Conservation (phyloP, 2,329 filamentous ascomycete genomes). For the Escovopsis weberi region DNA sequence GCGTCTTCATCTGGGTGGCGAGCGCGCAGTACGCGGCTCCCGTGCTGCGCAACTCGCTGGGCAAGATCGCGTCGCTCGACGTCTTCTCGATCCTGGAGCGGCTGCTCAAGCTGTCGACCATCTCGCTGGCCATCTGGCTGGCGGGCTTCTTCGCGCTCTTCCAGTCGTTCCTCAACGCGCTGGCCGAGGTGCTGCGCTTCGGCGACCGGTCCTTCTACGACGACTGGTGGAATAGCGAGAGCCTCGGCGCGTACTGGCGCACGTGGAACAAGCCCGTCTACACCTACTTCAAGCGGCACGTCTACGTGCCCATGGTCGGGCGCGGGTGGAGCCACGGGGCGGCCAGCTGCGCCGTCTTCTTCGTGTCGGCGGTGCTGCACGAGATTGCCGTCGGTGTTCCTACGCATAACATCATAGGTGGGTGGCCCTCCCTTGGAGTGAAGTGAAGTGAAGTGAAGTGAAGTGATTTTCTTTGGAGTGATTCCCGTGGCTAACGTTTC, state of each 20-base stretch:
- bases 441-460: too few species aligned
- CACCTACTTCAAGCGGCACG: constrained; percentile 88
- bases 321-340: constrained; percentile 59
- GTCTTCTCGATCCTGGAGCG: constrained; percentile 73
- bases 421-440: constrained; percentile 9
- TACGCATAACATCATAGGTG: constrained; percentile 84
- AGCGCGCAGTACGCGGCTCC: constrained; percentile 91
- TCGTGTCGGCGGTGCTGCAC: constrained; percentile 77
- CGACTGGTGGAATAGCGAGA: constrained; percentile 94
- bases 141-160: constrained; percentile 95
- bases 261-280: constrained; percentile 98
- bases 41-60: constrained; percentile 74
- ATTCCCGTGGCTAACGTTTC: constrained; percentile 3
- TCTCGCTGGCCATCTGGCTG: constrained; percentile 91
- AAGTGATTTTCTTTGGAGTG: too few species aligned
- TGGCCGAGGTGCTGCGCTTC: constrained; percentile 81
- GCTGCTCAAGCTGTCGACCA: constrained; percentile 87
- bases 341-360: constrained; percentile 72
- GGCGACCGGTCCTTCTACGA: constrained; percentile 91
- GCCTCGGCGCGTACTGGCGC: constrained; percentile 80
- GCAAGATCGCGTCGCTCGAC: constrained; percentile 72
- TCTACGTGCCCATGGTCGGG: constrained; percentile 77
- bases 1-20: constrained; percentile 88
- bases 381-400: constrained; percentile 88
- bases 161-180: constrained; percentile 79